phyloP scores from a whole-genome alignment of 768 basidiomycete species.

The Gautieria morchelliformis region DNA sequence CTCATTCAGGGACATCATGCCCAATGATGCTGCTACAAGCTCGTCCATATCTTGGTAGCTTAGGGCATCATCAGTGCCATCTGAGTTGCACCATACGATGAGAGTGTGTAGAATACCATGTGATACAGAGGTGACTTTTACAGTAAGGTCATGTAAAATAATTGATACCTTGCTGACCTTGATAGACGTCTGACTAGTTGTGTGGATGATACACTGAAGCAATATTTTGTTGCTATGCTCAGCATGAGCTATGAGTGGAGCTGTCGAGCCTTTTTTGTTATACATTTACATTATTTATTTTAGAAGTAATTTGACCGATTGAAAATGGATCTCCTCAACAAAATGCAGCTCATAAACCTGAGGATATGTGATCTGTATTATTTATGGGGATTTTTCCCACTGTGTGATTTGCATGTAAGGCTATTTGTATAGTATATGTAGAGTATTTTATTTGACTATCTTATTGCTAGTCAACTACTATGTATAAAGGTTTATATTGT shows the following conservation, averaged over 20 bases:
- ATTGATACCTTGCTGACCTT: slow-evolving; percentile 70
- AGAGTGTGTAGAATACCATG: slow-evolving; percentile 63
- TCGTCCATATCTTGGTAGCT: slow-evolving; percentile 89
- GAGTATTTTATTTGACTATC: too few species aligned
- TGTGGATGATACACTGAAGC: slow-evolving; percentile 70
- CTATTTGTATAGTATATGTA: too few species aligned
- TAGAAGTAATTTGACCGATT: too few species aligned
- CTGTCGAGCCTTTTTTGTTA: slow-evolving; percentile 71
- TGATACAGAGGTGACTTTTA: not conserved
- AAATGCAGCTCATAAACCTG: too few species aligned
- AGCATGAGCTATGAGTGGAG: slow-evolving; percentile 70
- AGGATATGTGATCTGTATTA: too few species aligned
- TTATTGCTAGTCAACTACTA: too few species aligned
- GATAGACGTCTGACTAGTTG: slow-evolving; percentile 81
- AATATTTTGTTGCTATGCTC: slow-evolving; percentile 67
- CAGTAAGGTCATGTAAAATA: slow-evolving; percentile 4
- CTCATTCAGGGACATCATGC: not conserved
- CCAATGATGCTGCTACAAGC: not conserved
- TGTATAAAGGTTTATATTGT: too few species aligned
- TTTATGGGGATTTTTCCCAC: too few species aligned
- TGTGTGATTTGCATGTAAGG: too few species aligned
- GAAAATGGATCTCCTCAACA: too few species aligned
- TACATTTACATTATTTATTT: too few species aligned
- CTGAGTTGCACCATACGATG: slow-evolving; percentile 97
- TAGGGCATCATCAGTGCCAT: slow-evolving; percentile 89